A percentile compares a stretch with the other conserved stretches of the same genome.
Conservation (phyloP, 441 rosid species). For the Isatis lusitanica region DNA sequence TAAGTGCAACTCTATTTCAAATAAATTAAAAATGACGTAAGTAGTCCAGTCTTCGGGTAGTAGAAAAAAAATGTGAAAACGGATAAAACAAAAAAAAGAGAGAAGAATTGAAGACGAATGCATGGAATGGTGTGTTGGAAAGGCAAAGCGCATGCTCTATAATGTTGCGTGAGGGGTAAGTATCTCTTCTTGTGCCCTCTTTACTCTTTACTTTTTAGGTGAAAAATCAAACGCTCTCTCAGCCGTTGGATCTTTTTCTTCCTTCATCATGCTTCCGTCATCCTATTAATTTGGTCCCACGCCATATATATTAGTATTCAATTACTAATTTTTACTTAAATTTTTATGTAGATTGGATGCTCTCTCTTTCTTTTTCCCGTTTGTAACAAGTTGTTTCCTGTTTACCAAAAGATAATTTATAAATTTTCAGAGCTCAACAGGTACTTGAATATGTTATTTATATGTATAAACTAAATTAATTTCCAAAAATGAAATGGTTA, state of each 20-base stretch:
- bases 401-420: no score
- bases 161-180: constrained; percentile 20
- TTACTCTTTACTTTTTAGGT: neutral
- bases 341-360: neutral
- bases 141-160: constrained; percentile 24
- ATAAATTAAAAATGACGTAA: neutral
- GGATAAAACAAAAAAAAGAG: neutral
- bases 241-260: constrained; percentile 14
- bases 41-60: neutral
- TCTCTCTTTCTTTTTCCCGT: neutral
- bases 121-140: constrained; percentile 25
- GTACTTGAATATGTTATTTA: neutral
- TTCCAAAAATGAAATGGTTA: neutral
- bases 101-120: constrained; percentile 13
- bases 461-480: neutral
- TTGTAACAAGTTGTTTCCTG: neutral
- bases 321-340: neutral
- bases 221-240: neutral
- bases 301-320: neutral
- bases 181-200: constrained; percentile 7
- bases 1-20: neutral
- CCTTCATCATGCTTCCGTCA: constrained; percentile 16
- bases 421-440: neutral
- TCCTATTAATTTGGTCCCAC: constrained; percentile 11
- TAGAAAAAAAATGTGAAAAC: neutral